These are phyloP conservation scores for Solanum hybrid DNA, from an alignment of 305 asterid species.

Conservation along the genomic window DNA sequence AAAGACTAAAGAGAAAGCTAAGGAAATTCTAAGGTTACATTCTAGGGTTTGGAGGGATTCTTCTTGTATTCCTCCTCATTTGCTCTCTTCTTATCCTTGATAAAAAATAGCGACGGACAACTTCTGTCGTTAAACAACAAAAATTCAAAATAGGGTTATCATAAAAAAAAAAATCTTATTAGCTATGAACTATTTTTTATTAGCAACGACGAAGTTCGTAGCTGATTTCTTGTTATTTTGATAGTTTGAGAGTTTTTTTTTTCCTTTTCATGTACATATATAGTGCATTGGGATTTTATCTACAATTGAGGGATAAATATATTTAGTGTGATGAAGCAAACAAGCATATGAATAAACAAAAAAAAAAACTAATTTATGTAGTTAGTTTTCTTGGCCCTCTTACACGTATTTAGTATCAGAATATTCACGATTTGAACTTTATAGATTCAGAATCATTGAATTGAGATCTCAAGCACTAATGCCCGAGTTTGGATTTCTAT, in stretches of 20 bases:
- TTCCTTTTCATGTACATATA: background rate
- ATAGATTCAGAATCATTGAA: background rate
- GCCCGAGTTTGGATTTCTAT: background rate
- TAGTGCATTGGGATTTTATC: background rate
- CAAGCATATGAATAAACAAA: background rate
- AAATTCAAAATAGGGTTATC: background rate
- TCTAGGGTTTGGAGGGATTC: constrained; percentile 59
- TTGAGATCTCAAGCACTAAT: background rate
- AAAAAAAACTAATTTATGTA: background rate
- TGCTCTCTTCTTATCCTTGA: constrained; percentile 40
- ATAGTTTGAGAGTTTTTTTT: background rate
- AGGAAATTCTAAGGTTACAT: constrained; percentile 45
- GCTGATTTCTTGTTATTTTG: background rate
- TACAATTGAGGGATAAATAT: background rate
- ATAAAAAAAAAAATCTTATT: background rate
- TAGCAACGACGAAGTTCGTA: background rate
- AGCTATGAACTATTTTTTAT: background rate
- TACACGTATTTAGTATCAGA: background rate
- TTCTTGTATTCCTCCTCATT: constrained; percentile 48
- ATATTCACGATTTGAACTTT: background rate
- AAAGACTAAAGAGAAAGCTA: constrained; percentile 44
- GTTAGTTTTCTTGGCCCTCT: background rate
- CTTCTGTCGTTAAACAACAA: background rate
- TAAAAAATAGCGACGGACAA: background rate
- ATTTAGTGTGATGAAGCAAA: background rate